phyloP scores from a whole-genome alignment of 495 filamentous ascomycete genomes.

The Zalerion maritima region DNA sequence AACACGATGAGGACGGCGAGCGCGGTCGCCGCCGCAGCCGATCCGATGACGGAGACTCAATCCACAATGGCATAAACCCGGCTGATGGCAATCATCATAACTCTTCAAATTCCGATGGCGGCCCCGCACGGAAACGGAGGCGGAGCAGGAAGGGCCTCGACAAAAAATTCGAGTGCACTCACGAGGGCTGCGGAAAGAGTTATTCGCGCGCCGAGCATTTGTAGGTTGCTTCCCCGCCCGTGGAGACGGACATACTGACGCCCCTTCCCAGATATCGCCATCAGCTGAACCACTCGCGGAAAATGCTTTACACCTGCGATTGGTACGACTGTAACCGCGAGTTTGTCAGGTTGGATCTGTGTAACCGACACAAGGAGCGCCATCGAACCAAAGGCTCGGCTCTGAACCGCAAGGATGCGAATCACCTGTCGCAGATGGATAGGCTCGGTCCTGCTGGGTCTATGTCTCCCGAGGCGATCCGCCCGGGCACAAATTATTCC shows the following conservation, averaged over 20 bases:
- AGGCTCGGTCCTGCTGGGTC: conserved; percentile 29
- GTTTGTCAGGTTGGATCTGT: conserved; percentile 91
- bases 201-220: conserved; percentile 96
- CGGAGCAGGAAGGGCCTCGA: conserved; percentile 78
- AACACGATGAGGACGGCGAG: conserved; percentile 30
- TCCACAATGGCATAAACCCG: conserved; percentile 17
- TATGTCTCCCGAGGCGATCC: conserved; percentile 35
- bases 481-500: conserved; percentile 25
- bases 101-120: conserved; percentile 41
- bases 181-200: conserved; percentile 83
- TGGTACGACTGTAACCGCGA: conserved; percentile 80
- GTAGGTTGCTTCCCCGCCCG: conserved; percentile 28
- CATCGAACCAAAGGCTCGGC: conserved; percentile 95
- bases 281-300: conserved; percentile 91
- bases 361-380: conserved; percentile 82
- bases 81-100: conserved; percentile 12
- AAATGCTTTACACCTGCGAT: conserved; percentile 91
- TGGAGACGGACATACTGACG: too few species aligned
- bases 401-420: conserved; percentile 76
- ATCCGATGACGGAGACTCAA: conserved; percentile 24
- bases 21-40: conserved; percentile 32
- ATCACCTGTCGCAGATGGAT: conserved; percentile 32
- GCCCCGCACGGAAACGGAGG: conserved; percentile 53
- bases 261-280: conserved; percentile 49
- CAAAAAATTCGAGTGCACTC: conserved; percentile 88